Evolutionary conservation across 2,329 filamentous ascomycete genomes (phyloP).

Genomic region (Herpomyces periplanetae): DNA sequence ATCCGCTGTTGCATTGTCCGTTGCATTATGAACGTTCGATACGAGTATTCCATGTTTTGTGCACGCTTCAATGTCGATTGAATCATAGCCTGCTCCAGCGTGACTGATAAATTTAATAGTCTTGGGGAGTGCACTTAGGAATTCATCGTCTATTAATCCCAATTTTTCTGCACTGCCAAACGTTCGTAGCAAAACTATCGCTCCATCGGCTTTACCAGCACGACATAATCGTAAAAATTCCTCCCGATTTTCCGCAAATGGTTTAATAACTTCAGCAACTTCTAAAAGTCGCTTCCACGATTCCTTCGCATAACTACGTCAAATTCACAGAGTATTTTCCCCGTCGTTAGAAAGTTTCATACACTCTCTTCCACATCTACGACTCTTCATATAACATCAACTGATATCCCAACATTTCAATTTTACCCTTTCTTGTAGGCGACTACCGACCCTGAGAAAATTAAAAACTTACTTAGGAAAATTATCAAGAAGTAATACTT

Average conservation of each 20-base stretch:
- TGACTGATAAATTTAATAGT: conserved; percentile 18
- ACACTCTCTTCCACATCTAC: no score
- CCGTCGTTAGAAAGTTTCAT: no score
- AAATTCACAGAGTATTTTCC: no score
- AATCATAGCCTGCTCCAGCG: conserved; percentile 48
- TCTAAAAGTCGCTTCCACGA: conserved; percentile 20
- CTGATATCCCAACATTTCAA: no score
- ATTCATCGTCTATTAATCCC: conserved; percentile 25
- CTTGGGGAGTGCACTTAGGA: conserved; percentile 17
- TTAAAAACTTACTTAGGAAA: no score
- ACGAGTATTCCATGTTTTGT: conserved; percentile 23
- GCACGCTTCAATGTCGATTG: conserved; percentile 32
- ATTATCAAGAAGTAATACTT: no score
- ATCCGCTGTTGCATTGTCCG: conserved; percentile 51
- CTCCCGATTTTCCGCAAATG: no score
- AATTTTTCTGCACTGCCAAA: conserved; percentile 22
- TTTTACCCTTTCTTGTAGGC: no score
- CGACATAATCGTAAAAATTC: conserved; percentile 28
- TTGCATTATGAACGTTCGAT: conserved; percentile 41
- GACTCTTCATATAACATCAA: no score
- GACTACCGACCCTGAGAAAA: no score
- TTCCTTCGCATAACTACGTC: no score
- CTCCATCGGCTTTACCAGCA: conserved; percentile 22
- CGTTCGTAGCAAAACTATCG: conserved; percentile 25
- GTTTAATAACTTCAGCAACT: conserved; percentile 22